phyloP scores from a whole-genome alignment of 768 basidiomycete genomes.

The Lentinula sp. region DNA sequence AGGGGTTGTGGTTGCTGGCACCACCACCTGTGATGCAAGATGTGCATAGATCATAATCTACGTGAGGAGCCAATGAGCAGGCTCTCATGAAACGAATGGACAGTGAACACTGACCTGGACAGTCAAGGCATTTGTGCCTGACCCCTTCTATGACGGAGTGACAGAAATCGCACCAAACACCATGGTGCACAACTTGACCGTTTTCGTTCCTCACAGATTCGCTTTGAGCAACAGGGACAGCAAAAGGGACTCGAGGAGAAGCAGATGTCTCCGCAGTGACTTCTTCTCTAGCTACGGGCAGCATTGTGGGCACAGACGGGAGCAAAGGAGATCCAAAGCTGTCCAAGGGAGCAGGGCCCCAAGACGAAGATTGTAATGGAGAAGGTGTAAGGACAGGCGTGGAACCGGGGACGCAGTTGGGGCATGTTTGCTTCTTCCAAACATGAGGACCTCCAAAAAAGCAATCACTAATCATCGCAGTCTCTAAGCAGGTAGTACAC shows the following conservation, averaged over 20 bases:
- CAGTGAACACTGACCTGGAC: constrained; percentile 39
- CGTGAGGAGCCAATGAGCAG: background rate
- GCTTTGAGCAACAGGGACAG: background rate
- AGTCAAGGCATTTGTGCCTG: constrained; percentile 79
- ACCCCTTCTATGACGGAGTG: constrained; percentile 49
- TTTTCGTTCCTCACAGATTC: constrained; percentile 2
- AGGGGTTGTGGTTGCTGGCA: constrained; percentile 49
- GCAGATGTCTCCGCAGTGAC: background rate
- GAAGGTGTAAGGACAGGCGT: constrained; percentile 11
- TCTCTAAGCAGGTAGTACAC: constrained; percentile 26
- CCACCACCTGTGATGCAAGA: constrained; percentile 43
- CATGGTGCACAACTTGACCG: constrained; percentile 41
- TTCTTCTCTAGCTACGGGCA: background rate
- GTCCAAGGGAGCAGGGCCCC: constrained; percentile 4
- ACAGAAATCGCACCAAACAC: constrained; percentile 67
- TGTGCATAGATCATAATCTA: constrained; percentile 72
- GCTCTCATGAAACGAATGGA: background rate
- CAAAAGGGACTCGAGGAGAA: background rate
- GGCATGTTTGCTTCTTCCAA: constrained; percentile 19
- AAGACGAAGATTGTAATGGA: background rate
- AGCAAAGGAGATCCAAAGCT: background rate
- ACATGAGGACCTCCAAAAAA: constrained; percentile 20
- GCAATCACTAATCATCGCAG: constrained; percentile 12
- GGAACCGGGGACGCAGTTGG: constrained; percentile 8
- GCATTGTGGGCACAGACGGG: constrained; percentile 3